These are phyloP conservation scores for Kappamyces sp. DNA, from an alignment of 192 early-diverging fungal genomes.

Conservation along the genomic window DNA sequence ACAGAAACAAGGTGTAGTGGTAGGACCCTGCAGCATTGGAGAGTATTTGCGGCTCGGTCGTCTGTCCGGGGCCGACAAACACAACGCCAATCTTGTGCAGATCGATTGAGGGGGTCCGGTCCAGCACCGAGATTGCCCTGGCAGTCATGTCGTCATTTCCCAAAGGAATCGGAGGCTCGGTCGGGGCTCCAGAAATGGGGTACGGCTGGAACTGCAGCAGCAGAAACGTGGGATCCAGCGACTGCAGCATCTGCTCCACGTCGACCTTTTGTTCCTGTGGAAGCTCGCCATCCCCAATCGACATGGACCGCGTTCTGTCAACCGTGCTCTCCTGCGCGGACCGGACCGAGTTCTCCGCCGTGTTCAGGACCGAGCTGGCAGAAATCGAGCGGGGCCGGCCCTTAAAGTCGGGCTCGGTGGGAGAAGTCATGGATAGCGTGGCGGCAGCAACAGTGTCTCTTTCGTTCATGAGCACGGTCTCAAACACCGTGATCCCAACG, in stretches of 20 bases:
- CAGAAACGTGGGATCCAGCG: conserved; percentile 41
- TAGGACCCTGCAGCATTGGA: conserved; percentile 80
- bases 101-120: conserved; percentile 82
- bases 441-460: not conserved
- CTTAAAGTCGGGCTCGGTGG: too few relatives aligned
- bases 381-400: too few relatives aligned
- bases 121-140: conserved; percentile 75
- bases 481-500: conserved; percentile 66
- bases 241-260: not conserved
- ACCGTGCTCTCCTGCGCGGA: too few relatives aligned
- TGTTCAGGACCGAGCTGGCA: too few relatives aligned
- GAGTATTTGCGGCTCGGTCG: conserved; percentile 77
- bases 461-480: conserved; percentile 24
- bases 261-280: too few relatives aligned
- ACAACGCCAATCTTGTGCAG: conserved; percentile 94
- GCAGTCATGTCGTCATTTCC: conserved; percentile 70
- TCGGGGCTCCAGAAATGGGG: conserved; percentile 53
- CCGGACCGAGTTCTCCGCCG: too few relatives aligned
- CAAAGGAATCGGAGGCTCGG: conserved; percentile 52
- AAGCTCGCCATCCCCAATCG: too few relatives aligned
- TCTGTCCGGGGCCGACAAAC: conserved; percentile 83
- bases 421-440: not conserved
- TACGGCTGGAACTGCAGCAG: conserved; percentile 67
- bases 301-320: too few relatives aligned
- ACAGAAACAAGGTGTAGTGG: conserved; percentile 81